Evolutionary conservation across 768 basidiomycete genomes (phyloP).

Genomic region (Collybia nuda): DNA sequence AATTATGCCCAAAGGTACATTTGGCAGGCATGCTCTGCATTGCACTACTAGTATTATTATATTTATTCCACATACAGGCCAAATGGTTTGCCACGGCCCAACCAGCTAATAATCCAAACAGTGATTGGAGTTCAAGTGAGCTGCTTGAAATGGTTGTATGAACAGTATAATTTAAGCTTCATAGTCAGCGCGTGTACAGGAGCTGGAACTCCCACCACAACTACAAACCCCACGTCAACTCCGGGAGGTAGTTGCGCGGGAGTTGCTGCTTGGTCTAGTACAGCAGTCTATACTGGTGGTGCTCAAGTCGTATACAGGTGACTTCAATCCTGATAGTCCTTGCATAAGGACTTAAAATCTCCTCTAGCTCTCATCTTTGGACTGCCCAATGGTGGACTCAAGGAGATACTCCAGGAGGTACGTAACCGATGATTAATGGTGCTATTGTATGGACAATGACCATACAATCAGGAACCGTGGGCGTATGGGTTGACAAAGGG

Average conservation of each 20-base stretch:
- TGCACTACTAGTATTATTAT: background rate
- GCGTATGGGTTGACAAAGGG: slow-evolving; percentile 60
- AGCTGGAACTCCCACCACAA: slow-evolving; percentile 20
- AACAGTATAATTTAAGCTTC: slow-evolving; percentile 1
- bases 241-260: slow-evolving; percentile 43
- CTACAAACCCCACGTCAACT: slow-evolving; percentile 24
- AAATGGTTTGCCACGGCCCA: slow-evolving; percentile 55
- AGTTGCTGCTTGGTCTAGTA: slow-evolving; percentile 50
- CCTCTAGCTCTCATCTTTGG: slow-evolving; percentile 35
- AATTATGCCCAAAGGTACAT: slow-evolving; percentile 43
- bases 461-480: slow-evolving; percentile 37
- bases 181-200: slow-evolving; percentile 56
- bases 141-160: slow-evolving; percentile 2
- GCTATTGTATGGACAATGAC: background rate
- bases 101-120: slow-evolving; percentile 46
- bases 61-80: slow-evolving; percentile 36
- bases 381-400: slow-evolving; percentile 65
- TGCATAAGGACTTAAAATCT: slow-evolving; percentile 4
- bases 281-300: slow-evolving; percentile 50
- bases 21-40: slow-evolving; percentile 47
- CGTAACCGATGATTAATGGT: slow-evolving; percentile 12
- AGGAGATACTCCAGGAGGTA: slow-evolving; percentile 52
- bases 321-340: slow-evolving; percentile 14
- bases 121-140: slow-evolving; percentile 69
- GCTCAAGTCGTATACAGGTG: slow-evolving; percentile 51